Conservation (phyloP, 1,284 basidiomycete species). For the Singerocomus rubriflavus region DNA sequence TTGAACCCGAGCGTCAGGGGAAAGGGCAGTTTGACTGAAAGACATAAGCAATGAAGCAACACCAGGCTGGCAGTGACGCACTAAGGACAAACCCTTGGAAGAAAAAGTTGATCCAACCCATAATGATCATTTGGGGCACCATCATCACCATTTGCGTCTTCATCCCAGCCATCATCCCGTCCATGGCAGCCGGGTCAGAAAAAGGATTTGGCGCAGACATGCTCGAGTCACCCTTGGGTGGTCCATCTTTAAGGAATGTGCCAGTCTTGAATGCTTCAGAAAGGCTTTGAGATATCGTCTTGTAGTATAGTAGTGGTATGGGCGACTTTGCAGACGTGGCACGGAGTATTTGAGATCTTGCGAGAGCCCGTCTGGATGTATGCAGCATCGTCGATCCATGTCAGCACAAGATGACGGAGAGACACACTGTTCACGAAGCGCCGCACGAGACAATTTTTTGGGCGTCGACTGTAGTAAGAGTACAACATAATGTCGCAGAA, state of each 20-base stretch:
- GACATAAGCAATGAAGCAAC: constrained; percentile 1
- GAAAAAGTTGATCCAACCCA: constrained; percentile 99
- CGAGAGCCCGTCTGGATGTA: constrained; percentile 71
- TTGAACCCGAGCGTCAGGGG: constrained; percentile 97
- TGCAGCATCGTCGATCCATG: constrained; percentile 1
- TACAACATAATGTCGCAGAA: constrained; percentile 92
- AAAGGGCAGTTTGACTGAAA: constrained; percentile 91
- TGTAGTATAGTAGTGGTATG: constrained; percentile 72
- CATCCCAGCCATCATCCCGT: constrained; percentile 98
- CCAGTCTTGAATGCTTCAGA: constrained; percentile 72
- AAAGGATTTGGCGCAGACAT: constrained; percentile 69
- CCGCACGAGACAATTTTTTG: constrained; percentile 75
- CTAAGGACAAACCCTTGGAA: constrained; percentile 98
- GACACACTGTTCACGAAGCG: constrained; percentile 91
- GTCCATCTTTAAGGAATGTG: constrained; percentile 82
- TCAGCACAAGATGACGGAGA: neutral
- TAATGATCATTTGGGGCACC: constrained; percentile 97
- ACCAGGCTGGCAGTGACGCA: constrained; percentile 44
- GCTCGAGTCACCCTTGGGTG: constrained; percentile 61
- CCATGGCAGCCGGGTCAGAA: constrained; percentile 89
- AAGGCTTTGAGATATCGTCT: constrained; percentile 71
- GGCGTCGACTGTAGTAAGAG: constrained; percentile 82
- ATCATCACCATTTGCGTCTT: constrained; percentile 99
- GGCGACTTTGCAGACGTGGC: constrained; percentile 78
- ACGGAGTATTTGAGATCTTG: constrained; percentile 81